A percentile compares a stretch with the other conserved stretches of the same genome.
These are phyloP conservation scores for Ganoderma boninense DNA, from an alignment of 1,284 basidiomycete species.

Conservation along the genomic window DNA sequence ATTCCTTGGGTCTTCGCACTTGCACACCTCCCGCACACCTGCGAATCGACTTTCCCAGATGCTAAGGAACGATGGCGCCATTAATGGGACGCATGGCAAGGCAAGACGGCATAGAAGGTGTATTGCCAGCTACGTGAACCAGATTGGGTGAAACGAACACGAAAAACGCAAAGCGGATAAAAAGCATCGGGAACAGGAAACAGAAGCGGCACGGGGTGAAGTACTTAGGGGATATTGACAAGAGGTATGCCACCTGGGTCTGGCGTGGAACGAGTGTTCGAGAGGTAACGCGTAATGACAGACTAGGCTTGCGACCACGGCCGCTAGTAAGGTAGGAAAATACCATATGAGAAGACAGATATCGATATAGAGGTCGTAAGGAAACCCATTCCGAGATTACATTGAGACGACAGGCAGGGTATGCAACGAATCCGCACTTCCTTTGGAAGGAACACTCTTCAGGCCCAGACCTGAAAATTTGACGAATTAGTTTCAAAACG, in stretches of 20 bases:
- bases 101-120: constrained; percentile 28
- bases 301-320: constrained; percentile 54
- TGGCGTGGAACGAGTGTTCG: constrained; percentile 40
- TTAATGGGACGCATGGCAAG: background rate
- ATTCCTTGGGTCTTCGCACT: background rate
- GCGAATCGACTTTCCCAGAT: background rate
- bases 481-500: background rate
- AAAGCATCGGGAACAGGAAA: constrained; percentile 31
- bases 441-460: constrained; percentile 31
- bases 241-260: constrained; percentile 40
- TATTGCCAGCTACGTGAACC: constrained; percentile 31
- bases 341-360: constrained; percentile 48
- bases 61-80: background rate
- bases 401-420: constrained; percentile 34
- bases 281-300: constrained; percentile 62
- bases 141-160: constrained; percentile 24
- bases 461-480: constrained; percentile 53
- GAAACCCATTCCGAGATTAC: constrained; percentile 30
- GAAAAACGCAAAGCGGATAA: constrained; percentile 31
- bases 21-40: background rate
- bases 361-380: constrained; percentile 30
- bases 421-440: constrained; percentile 29
- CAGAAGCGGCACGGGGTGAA: constrained; percentile 25
- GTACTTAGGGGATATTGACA: constrained; percentile 42
- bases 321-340: constrained; percentile 32